Base-by-base conservation (phyloP, 2,329 filamentous ascomycete species). In the Diaporthe sp. region DNA sequence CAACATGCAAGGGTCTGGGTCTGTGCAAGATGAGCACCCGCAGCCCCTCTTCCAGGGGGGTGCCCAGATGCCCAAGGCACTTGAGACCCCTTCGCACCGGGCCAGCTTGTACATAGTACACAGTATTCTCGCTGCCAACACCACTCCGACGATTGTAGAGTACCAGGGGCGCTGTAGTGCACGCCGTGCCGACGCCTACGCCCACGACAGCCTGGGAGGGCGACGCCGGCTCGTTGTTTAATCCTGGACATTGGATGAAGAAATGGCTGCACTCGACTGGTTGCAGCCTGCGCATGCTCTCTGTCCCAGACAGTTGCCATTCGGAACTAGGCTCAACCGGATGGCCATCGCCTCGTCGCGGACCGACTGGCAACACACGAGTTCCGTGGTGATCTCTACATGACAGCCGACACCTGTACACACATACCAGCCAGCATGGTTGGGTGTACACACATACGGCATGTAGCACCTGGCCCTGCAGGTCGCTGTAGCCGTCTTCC, bases 1-100 rank as follows among this genome's bases (percentile, higher is more conserved):
- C 71, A 69, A 73, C 66, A 22, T 68, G 47, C 71, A 73, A 73
- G 71, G 71, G 71, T 73, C 71, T 68, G 64, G 64, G 45, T 68
- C 64, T 68, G 64, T 68, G 64, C 64, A 68, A 68, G 64, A 68
- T 68, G 64, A 68, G 64, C 64, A 68, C 64, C 64, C 64, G 64
- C 64, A 68, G 64, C 64, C 64, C 64, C 64, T 68, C 64, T 68
- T 68, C 64, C 64, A 68, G 45, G 64, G 64, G 64, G 64, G 33
- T 40, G 45, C 64, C 64, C 33, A 52, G 64, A 54, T 68, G 19
- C 45, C 30, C 45, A 70, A 12, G 40, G 25, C 68, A 60, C 42
- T 61, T 61, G 35, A 45, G 28, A 61, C 52, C 68, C 52, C 25
- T 50, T 61, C 35, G 25, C 22, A 45, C 30, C 67, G 30, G 55